Conservation (phyloP, 495 filamentous ascomycete genomes). For the Hyaloscypha bicolor region DNA sequence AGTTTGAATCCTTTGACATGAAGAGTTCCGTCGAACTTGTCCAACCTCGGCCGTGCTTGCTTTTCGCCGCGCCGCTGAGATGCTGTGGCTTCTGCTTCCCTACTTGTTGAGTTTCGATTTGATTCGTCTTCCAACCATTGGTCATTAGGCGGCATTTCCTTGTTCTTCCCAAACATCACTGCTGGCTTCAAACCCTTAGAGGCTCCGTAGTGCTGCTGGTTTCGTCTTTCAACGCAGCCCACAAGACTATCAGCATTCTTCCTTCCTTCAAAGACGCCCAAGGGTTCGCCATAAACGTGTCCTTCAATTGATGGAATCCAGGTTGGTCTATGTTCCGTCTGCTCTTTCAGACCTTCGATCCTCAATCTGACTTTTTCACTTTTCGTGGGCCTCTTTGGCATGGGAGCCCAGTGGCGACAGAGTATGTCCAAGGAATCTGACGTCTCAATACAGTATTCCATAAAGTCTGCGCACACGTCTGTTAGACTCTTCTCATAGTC, state of each 20-base stretch:
- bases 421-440: conserved; percentile 35
- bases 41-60: background rate
- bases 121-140: background rate
- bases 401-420: conserved; percentile 35
- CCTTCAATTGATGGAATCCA: conserved; percentile 26
- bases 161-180: background rate
- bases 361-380: background rate
- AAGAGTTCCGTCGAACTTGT: conserved; percentile 8
- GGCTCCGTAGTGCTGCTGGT: conserved; percentile 5
- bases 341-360: background rate
- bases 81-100: background rate
- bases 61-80: background rate
- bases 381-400: background rate
- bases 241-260: conserved; percentile 22
- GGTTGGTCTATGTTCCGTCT: conserved; percentile 10
- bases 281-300: conserved; percentile 23
- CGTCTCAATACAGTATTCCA: conserved; percentile 20
- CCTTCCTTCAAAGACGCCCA: conserved; percentile 13
- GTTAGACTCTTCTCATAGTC: conserved; percentile 22
- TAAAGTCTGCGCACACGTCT: conserved; percentile 29
- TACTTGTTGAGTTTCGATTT: background rate
- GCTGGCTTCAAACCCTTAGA: background rate
- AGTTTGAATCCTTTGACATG: conserved; percentile 6
- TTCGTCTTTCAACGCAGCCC: conserved; percentile 7
- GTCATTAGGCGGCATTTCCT: background rate